Percentiles rank a stretch among this genome's conserved stretches.
These are phyloP conservation scores for Sugiyamaella mastotermitis DNA, from an alignment of 805 yeast genomes.

Conservation along the genomic window DNA sequence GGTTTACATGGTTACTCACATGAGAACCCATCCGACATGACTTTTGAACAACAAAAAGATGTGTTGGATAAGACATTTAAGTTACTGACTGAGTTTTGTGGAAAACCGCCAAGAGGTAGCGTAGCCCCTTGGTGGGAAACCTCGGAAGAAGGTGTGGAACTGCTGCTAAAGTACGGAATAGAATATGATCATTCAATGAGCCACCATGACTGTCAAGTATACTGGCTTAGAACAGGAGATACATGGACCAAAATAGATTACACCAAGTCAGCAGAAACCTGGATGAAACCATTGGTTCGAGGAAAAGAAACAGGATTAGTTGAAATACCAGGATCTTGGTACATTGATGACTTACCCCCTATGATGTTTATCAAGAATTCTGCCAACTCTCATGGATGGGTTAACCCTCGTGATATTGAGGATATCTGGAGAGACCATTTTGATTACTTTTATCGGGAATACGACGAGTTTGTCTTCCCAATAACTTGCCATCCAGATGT, in stretches of 20 bases:
- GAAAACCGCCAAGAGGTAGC: slow-evolving; percentile 33
- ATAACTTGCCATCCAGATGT: slow-evolving; percentile 37
- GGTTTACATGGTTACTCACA: slow-evolving; percentile 37
- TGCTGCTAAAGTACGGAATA: slow-evolving; percentile 33
- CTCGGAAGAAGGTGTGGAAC: slow-evolving; percentile 30
- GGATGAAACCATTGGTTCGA: slow-evolving; percentile 34
- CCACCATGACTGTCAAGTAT: slow-evolving; percentile 34
- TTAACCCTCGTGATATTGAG: slow-evolving; percentile 33
- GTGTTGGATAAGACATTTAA: slow-evolving; percentile 32
- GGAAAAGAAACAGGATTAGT: slow-evolving; percentile 34
- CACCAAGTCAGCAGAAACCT: slow-evolving; percentile 30
- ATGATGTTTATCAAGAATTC: slow-evolving; percentile 34
- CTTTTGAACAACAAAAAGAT: slow-evolving; percentile 32
- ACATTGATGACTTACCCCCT: slow-evolving; percentile 35
- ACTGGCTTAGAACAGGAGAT: slow-evolving; percentile 35
- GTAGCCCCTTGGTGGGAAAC: slow-evolving; percentile 39
- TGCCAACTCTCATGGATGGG: slow-evolving; percentile 32
- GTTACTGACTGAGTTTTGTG: slow-evolving; percentile 31
- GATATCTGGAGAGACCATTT: slow-evolving; percentile 37
- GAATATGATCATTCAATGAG: slow-evolving; percentile 35
- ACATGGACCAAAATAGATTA: slow-evolving; percentile 35
- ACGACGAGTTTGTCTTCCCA: slow-evolving; percentile 35
- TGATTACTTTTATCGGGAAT: slow-evolving; percentile 34
- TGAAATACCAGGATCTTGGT: slow-evolving; percentile 36
- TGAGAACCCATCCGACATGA: slow-evolving; percentile 34